Evolutionary conservation across 2,329 filamentous ascomycete genomes (phyloP), one percentile per base, ranked within the genome.

Genomic region (Xylariaceae sp.): DNA sequence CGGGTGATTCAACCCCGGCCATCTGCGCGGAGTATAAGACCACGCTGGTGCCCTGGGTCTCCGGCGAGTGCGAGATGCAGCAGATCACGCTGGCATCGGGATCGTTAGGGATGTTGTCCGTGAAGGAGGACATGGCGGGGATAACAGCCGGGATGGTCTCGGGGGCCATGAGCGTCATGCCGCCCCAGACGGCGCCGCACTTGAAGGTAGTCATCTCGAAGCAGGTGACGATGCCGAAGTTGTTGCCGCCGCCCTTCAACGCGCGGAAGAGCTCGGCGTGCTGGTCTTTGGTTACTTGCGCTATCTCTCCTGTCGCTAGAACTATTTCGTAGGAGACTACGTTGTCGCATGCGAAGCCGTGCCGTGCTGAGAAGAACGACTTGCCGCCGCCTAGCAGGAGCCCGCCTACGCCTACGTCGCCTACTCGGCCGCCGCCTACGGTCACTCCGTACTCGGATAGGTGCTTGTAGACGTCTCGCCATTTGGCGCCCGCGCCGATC

Each of bases 211-310:
- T 36, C 55, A 64, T 57, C 5, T 45, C 48, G 47, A 63, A 60
- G 29, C 48, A 44, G 0, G 59, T 61, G 4, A 63, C 58, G 34
- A 64, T 60, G 4, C 62, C 59, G 43, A 63, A 64, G 32, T 63
- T 62, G 47, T 55, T 60, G 3, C 29, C 5, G 1, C 58, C 61
- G 18, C 71, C 70, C 29, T 70, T 66, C 54, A 72, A 64, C 2
- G 70, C 70, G 60, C 63, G 68, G 60, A 70, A 74, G 7, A 74
- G 62, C 39, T 69, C 63, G 1, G 60, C 19, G 48, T 67, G 46
- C 1, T 54, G 36, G 6, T 49, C 47, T 6, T 45, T 39, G 10
- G 61, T 39, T 5, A 57, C 58, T 2, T 42, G 54, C 18, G 59
- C n/a, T 10, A 61, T 53, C 5, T 53, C 39, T 1, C 63, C 61